phyloP scores from a whole-genome alignment of 331 rosid genomes.

The Stylosanthes scabra region DNA sequence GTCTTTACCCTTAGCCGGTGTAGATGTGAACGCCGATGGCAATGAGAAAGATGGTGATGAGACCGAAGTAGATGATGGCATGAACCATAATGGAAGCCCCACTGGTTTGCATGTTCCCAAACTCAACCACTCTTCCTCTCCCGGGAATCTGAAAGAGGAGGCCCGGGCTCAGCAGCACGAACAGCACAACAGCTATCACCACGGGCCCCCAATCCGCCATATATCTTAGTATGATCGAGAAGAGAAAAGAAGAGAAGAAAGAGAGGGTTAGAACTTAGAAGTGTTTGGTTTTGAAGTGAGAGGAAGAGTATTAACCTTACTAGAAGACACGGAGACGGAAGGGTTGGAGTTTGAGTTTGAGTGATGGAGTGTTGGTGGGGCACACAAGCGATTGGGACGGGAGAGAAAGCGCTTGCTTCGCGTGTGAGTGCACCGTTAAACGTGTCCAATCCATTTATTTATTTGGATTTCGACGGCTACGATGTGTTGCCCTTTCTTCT shows the following conservation, averaged over 20 bases:
- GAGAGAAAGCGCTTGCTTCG: not conserved
- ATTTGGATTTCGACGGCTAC: constrained; percentile 37
- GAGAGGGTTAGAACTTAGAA: not conserved
- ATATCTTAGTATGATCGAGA: not conserved
- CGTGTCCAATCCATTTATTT: constrained; percentile 25
- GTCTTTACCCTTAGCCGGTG: constrained; percentile 40
- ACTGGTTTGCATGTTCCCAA: constrained; percentile 88
- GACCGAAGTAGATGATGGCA: constrained; percentile 75
- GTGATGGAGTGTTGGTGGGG: not conserved
- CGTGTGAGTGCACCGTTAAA: not conserved
- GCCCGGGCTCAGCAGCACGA: constrained; percentile 80
- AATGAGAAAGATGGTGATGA: constrained; percentile 77
- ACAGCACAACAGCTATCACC: constrained; percentile 72
- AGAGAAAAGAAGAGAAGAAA: not conserved
- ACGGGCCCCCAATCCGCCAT: constrained; percentile 99
- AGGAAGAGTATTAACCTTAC: not conserved
- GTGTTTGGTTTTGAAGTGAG: not conserved
- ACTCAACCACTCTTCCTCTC: constrained; percentile 61
- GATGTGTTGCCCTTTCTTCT: not conserved
- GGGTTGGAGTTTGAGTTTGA: not conserved
- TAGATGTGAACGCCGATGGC: constrained; percentile 80
- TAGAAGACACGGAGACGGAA: no score
- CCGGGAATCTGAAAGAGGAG: constrained; percentile 82
- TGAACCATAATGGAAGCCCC: constrained; percentile 79
- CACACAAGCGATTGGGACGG: constrained; percentile 12